These are phyloP conservation scores for Sporothrix protearum DNA, from an alignment of 2,329 filamentous ascomycete genomes.

Conservation along the genomic window DNA sequence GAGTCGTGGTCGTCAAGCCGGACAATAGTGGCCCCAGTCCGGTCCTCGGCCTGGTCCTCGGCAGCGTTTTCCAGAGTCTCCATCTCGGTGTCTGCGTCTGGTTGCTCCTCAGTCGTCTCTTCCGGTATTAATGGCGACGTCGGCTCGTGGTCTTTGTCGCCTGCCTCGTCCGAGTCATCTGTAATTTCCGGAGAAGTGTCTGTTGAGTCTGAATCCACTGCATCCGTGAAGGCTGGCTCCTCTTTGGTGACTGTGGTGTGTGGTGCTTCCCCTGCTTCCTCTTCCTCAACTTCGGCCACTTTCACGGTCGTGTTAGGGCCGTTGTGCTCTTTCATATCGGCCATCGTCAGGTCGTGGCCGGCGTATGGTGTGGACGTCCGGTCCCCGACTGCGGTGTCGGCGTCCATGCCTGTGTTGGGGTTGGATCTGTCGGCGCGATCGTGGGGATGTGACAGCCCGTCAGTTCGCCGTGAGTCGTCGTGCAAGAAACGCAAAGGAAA, in stretches of 20 bases:
- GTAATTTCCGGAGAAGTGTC: constrained; percentile 16
- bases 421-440: not conserved
- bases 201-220: constrained; percentile 9
- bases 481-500: not conserved
- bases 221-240: not conserved
- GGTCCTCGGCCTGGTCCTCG: not conserved
- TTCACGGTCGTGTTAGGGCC: not conserved
- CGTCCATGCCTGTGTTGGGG: not conserved
- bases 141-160: not conserved
- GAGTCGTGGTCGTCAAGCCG: constrained; percentile 48
- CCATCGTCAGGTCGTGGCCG: not conserved
- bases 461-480: not conserved
- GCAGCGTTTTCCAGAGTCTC: not conserved
- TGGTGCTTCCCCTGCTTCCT: not conserved
- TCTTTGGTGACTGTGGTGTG: not conserved
- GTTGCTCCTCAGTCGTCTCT: not conserved
- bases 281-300: not conserved
- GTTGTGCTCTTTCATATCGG: not conserved
- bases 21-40: no score
- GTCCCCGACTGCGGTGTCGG: not conserved
- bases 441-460: not conserved
- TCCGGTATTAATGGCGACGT: not conserved
- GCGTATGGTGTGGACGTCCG: not conserved
- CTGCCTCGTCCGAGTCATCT: not conserved
- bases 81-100: not conserved